Base-by-base conservation (phyloP, 129 eudicot genomes). In the Dittrichia graveolens region DNA sequence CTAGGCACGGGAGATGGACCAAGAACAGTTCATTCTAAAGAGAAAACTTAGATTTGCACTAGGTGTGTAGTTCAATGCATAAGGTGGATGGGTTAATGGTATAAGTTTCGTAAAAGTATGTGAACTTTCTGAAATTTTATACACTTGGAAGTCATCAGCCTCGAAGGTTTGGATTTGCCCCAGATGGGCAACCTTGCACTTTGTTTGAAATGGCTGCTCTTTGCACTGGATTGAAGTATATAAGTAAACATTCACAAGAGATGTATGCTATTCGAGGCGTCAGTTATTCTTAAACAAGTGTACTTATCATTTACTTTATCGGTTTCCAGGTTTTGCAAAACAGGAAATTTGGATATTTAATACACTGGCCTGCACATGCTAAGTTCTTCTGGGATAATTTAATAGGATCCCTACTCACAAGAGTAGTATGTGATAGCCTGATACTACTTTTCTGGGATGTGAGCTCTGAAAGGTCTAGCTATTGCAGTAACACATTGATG, bases 51-150 rank as follows among this genome's bases (percentile, higher is more conserved):
- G 37, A 13, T 39, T 59, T 73, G 50, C 24, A 13, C n/a, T 15
- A 15, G 61, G 61, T 16, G 31, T 47, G 60, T 61, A 60, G 77
- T 47, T 61, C 60, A 10, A 48, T 73, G 61, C 59, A 8, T 61
- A 61, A 37, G 41, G 43, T 73, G 76, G 35, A 56, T 57, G 65
- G 24, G n/a, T 57, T 43, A 19, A 7, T 18, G 45, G 43, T 11
- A 34, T 13, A 19, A 56, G 42, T 71, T 71, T 7, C 24, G 6
- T 50, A 11, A 11, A 39, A 9, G 24, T 59, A 42, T 42, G 49
- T 9, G 62, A 46, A 44, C 41, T 12, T 73, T 15, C 55, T 46
- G 59, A 19, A 47, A 38, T 13, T 2, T 24, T 48, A 10, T 9
- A 37, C 48, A 9, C 12, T 49, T 50, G 60, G 60, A 38, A 49